phyloP scores from a whole-genome alignment of 139 green algal genomes.

The Haematococcus sp. region DNA sequence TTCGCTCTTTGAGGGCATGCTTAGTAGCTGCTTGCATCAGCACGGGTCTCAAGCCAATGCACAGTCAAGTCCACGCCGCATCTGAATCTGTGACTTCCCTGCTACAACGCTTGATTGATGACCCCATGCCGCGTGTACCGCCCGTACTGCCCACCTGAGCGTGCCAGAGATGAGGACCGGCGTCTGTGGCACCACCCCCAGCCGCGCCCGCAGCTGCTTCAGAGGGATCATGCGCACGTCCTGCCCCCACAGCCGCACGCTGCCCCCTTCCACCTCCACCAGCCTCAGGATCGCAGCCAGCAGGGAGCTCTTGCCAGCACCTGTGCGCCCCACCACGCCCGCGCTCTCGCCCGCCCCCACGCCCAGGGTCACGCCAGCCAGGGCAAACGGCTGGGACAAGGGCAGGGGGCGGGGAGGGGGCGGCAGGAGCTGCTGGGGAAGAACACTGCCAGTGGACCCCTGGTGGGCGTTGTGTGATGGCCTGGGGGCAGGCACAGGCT shows the following conservation, averaged over 20 bases:
- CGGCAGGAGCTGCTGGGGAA: too few relatives aligned
- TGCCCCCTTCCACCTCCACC: constrained; percentile 33
- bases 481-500: too few relatives aligned
- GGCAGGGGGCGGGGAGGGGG: not conserved
- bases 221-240: constrained; percentile 43
- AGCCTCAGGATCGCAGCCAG: constrained; percentile 62
- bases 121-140: too few relatives aligned
- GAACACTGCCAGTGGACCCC: constrained; percentile 56
- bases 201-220: constrained; percentile 26
- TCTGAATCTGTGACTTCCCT: too few relatives aligned
- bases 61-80: too few relatives aligned
- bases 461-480: not conserved
- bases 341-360: constrained; percentile 62
- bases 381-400: constrained; percentile 31
- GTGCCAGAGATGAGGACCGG: constrained; percentile 74
- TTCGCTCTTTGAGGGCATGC: too few relatives aligned
- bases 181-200: constrained; percentile 52
- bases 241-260: constrained; percentile 28
- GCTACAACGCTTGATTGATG: too few relatives aligned
- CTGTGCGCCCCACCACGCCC: constrained; percentile 70
- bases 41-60: too few relatives aligned
- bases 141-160: constrained; percentile 28
- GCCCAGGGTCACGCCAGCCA: constrained; percentile 26
- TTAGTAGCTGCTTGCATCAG: too few relatives aligned
- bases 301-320: constrained; percentile 71